Percentiles rank a stretch among this genome's conserved stretches.
Conservation (phyloP, 495 filamentous ascomycete species). For the Lepidopterella palustris region DNA sequence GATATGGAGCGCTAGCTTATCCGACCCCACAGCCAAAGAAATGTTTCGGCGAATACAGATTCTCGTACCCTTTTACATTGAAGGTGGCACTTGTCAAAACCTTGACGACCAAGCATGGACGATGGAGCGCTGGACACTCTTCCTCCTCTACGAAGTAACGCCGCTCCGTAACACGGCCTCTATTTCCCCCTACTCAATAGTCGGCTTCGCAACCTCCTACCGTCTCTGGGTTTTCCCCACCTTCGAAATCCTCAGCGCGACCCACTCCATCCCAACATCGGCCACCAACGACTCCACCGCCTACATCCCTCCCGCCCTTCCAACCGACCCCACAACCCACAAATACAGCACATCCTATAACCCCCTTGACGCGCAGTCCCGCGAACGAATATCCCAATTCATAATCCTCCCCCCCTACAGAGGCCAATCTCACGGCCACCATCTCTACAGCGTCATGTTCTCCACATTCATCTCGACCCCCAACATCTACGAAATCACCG, state of each 20-base stretch:
- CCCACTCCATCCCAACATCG: slow-evolving; percentile 38
- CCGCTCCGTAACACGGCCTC: slow-evolving; percentile 27
- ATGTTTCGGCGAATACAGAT: slow-evolving; percentile 75
- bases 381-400: slow-evolving; percentile 88
- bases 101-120: slow-evolving; percentile 65
- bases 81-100: slow-evolving; percentile 70
- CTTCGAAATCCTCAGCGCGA: slow-evolving; percentile 24
- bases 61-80: slow-evolving; percentile 80
- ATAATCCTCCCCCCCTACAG: slow-evolving; percentile 87
- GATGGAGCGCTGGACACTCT: slow-evolving; percentile 78
- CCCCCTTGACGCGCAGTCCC: slow-evolving; percentile 49
- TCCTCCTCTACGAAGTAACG: slow-evolving; percentile 49
- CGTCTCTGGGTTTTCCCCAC: slow-evolving; percentile 61
- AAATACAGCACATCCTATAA: slow-evolving; percentile 8
- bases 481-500: slow-evolving; percentile 72
- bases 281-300: slow-evolving; percentile 14
- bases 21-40: slow-evolving; percentile 52
- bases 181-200: slow-evolving; percentile 60
- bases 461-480: slow-evolving; percentile 53
- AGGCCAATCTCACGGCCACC: slow-evolving; percentile 65
- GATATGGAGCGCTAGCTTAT: slow-evolving; percentile 55
- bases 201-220: slow-evolving; percentile 84
- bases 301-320: not conserved
- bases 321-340: slow-evolving; percentile 13
- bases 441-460: slow-evolving; percentile 75